A percentile compares a stretch with the other conserved stretches of the same genome.
Conservation (phyloP, 1,139 yeast species). For the Blastobotrys aristatus region DNA sequence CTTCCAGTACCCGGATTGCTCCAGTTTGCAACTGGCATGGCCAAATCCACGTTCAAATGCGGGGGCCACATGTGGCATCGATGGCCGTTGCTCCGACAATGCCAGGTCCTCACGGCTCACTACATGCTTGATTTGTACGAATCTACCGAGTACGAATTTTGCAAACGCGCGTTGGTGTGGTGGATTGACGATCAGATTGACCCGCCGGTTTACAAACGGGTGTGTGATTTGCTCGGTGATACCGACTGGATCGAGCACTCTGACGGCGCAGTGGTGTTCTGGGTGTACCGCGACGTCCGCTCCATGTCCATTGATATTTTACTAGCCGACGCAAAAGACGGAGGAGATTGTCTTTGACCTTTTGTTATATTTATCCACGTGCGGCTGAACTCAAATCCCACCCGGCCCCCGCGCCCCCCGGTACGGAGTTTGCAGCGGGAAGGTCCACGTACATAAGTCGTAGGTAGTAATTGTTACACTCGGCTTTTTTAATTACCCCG, state of each 20-base stretch:
- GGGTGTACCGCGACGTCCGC: slow-evolving; percentile 23
- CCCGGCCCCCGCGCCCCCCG: too few relatives aligned
- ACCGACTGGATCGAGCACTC: slow-evolving; percentile 21
- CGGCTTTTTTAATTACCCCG: too few relatives aligned
- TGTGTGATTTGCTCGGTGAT: slow-evolving; percentile 17
- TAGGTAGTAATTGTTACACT: too few relatives aligned
- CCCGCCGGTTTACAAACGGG: slow-evolving; percentile 16
- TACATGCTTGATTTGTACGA: slow-evolving; percentile 19
- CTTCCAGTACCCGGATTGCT: slow-evolving; percentile 24
- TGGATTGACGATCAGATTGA: slow-evolving; percentile 18
- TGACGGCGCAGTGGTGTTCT: slow-evolving; percentile 24
- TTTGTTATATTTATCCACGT: not conserved
- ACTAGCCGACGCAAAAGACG: slow-evolving; percentile 12
- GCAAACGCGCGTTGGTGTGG: slow-evolving; percentile 21
- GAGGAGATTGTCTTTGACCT: slow-evolving; percentile 3
- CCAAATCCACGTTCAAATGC: slow-evolving; percentile 22
- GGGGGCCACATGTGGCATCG: slow-evolving; percentile 18
- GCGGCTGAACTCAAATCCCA: not conserved
- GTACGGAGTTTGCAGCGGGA: too few relatives aligned
- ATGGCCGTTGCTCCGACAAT: slow-evolving; percentile 22
- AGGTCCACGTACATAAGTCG: too few relatives aligned
- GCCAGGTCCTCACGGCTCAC: slow-evolving; percentile 18
- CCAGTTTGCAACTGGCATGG: slow-evolving; percentile 25
- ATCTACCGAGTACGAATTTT: slow-evolving; percentile 20
- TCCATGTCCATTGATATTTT: slow-evolving; percentile 21